These are phyloP conservation scores for Acacia melanoxylon DNA, from an alignment of 306 rosid species.

Conservation along the genomic window DNA sequence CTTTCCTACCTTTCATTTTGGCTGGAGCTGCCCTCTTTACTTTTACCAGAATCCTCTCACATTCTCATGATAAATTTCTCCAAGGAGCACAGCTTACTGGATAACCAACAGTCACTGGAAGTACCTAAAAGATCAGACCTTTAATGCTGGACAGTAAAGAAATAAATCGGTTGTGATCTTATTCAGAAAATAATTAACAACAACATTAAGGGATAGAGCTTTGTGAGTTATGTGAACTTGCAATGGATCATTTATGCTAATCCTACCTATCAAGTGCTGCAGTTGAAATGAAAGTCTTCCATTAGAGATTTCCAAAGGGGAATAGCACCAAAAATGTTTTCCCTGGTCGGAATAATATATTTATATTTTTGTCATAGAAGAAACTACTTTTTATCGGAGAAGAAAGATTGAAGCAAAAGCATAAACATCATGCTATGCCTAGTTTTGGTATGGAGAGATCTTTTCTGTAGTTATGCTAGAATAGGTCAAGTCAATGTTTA, in stretches of 20 bases:
- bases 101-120: background rate
- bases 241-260: background rate
- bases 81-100: background rate
- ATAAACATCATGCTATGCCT: background rate
- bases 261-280: background rate
- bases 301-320: background rate
- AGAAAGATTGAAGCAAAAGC: background rate
- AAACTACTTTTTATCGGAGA: background rate
- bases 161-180: background rate
- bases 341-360: background rate
- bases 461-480: background rate
- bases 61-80: slow-evolving; percentile 1
- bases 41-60: background rate
- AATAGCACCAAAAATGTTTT: background rate
- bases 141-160: background rate
- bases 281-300: background rate
- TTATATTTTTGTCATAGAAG: background rate
- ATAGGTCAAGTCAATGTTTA: slow-evolving; percentile 11
- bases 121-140: background rate
- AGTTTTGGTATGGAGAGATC: slow-evolving; percentile 5
- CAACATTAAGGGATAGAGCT: background rate
- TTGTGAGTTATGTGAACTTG: background rate
- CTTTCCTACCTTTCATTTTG: background rate
- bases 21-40: background rate
- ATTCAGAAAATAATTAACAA: background rate